Conservation (phyloP, 2,329 filamentous ascomycete genomes). For the Aspergillus pseudonomiae region DNA sequence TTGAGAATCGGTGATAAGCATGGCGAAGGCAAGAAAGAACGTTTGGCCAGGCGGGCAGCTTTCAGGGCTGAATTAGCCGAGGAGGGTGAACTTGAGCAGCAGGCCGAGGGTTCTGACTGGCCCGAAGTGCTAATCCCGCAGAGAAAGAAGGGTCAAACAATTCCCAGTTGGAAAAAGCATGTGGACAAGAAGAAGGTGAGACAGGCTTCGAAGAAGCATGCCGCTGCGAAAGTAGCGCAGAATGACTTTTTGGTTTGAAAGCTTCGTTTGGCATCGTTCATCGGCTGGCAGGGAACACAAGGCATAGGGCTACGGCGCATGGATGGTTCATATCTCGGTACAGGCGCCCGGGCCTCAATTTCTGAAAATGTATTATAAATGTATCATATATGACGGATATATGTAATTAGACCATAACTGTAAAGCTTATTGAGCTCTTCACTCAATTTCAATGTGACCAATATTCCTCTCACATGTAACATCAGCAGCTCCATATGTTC, state of each 20-base stretch:
- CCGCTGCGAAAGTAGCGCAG: conserved; percentile 9
- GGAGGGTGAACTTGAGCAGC: conserved; percentile 22
- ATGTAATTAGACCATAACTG: conserved; percentile 15
- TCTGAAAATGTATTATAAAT: conserved; percentile 20
- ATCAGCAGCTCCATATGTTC: neutral
- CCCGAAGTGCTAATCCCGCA: conserved; percentile 21
- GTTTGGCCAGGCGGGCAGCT: conserved; percentile 42
- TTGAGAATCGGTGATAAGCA: conserved; percentile 61
- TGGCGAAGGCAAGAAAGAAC: conserved; percentile 45
- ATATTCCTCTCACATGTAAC: conserved; percentile 1
- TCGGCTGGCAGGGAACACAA: conserved; percentile 4
- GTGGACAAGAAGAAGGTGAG: conserved; percentile 47
- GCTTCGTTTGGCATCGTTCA: conserved; percentile 6
- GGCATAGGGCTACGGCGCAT: conserved; percentile 9
- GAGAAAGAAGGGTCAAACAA: conserved; percentile 38
- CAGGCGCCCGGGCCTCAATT: neutral
- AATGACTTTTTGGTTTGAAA: neutral
- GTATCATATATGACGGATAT: conserved; percentile 18
- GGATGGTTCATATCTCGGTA: conserved; percentile 1
- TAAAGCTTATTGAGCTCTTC: conserved; percentile 27
- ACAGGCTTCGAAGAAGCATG: conserved; percentile 44
- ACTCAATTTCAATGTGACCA: conserved; percentile 20
- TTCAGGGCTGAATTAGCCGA: conserved; percentile 26
- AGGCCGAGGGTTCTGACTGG: conserved; percentile 8
- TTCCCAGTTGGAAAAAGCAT: conserved; percentile 49